These are phyloP conservation scores for Pistacia atlantica DNA, from an alignment of 345 rosid genomes.

Conservation along the genomic window DNA sequence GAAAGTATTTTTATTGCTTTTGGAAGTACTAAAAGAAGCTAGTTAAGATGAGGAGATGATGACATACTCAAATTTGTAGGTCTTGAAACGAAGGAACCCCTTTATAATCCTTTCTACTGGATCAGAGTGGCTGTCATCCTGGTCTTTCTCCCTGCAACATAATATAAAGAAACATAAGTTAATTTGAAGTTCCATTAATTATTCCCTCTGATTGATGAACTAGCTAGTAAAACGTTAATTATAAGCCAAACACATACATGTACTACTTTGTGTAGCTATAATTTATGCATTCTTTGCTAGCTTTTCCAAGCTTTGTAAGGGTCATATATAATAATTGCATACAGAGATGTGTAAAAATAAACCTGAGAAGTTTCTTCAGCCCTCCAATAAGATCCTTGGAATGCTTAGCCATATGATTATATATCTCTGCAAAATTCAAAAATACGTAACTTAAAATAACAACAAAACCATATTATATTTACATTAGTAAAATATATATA, in stretches of 20 bases:
- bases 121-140: not conserved
- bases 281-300: too few species aligned
- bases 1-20: too few species aligned
- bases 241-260: too few species aligned
- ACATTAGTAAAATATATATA: too few species aligned
- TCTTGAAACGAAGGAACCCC: conserved; percentile 26
- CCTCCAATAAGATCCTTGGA: not conserved
- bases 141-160: conserved; percentile 2
- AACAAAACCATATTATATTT: not conserved
- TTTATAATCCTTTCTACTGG: not conserved
- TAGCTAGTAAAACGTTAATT: too few species aligned
- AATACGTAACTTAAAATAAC: not conserved
- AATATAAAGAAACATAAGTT: too few species aligned
- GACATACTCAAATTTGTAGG: conserved; percentile 22
- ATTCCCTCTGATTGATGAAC: too few species aligned
- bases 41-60: too few species aligned
- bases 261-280: too few species aligned
- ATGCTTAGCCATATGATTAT: not conserved
- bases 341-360: not conserved
- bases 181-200: not conserved
- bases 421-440: conserved; percentile 9
- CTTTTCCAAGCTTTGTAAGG: too few species aligned
- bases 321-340: too few species aligned
- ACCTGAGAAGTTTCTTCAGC: conserved; percentile 22
- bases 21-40: too few species aligned